Conservation (phyloP, 225 moss, liverwort and hornwort species). For the Straminergon stramineum region DNA sequence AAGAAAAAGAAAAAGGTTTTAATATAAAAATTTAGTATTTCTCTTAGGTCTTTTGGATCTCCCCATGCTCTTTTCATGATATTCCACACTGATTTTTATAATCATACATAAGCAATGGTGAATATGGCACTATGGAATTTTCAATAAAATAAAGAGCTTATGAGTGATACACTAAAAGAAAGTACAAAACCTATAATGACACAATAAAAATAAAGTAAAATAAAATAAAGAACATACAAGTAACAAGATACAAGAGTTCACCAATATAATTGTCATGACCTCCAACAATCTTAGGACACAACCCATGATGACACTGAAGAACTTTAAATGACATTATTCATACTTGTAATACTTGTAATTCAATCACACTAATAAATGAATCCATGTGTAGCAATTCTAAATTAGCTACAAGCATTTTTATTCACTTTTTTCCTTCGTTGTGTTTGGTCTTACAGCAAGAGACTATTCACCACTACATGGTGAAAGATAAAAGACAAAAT, state of each 20-base stretch:
- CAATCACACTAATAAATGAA: neutral
- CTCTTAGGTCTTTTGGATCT: neutral
- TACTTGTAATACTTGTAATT: neutral
- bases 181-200: too few relatives aligned
- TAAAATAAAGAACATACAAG: neutral
- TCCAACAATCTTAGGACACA: neutral
- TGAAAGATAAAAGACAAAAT: neutral
- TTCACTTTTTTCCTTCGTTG: too few relatives aligned
- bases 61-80: neutral
- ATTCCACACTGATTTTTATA: neutral
- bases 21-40: too few relatives aligned
- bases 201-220: neutral
- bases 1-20: neutral
- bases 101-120: too few relatives aligned
- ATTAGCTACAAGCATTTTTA: neutral
- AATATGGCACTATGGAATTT: neutral
- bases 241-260: neutral
- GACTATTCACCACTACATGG: neutral
- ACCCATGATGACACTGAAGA: neutral
- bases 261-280: neutral
- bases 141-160: neutral
- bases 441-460: neutral
- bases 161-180: neutral
- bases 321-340: neutral
- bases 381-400: neutral